phyloP scores from a whole-genome alignment of 345 rosid species.

The Erodium maritimum region DNA sequence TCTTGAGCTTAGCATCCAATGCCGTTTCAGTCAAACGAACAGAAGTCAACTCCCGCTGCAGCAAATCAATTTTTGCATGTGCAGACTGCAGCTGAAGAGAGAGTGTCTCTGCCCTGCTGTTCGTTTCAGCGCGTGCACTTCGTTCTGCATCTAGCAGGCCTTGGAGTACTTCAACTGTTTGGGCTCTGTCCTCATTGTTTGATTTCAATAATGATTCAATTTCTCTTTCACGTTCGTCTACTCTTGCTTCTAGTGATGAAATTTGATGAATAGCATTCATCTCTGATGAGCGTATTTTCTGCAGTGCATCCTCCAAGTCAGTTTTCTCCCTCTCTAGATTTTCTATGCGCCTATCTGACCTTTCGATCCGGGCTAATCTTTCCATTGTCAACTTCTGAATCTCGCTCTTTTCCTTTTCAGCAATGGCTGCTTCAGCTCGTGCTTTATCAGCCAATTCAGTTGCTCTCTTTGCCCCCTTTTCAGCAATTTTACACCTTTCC shows the following conservation, averaged over 20 bases:
- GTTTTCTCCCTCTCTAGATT: conserved; percentile 61
- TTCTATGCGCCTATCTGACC: conserved; percentile 71
- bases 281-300: conserved; percentile 51
- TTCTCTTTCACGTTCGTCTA: conserved; percentile 88
- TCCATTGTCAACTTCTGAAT: conserved; percentile 82
- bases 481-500: conserved; percentile 71
- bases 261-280: conserved; percentile 63
- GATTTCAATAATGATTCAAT: conserved; percentile 62
- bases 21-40: conserved; percentile 80
- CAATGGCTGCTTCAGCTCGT: conserved; percentile 64
- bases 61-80: conserved; percentile 67
- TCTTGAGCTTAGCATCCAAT: conserved; percentile 63
- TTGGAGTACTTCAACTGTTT: conserved; percentile 67
- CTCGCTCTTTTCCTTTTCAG: conserved; percentile 72
- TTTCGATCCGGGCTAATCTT: conserved; percentile 72
- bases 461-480: conserved; percentile 78
- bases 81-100: conserved; percentile 72
- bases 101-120: conserved; percentile 69
- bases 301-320: conserved; percentile 49
- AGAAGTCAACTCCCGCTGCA: conserved; percentile 75
- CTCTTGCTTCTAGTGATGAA: conserved; percentile 63
- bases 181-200: conserved; percentile 73
- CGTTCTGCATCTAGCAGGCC: conserved; percentile 78
- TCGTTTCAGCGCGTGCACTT: conserved; percentile 59
- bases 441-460: conserved; percentile 82